phyloP scores from a whole-genome alignment of 108 stramenopile genomes.

The Seminavis robusta region DNA sequence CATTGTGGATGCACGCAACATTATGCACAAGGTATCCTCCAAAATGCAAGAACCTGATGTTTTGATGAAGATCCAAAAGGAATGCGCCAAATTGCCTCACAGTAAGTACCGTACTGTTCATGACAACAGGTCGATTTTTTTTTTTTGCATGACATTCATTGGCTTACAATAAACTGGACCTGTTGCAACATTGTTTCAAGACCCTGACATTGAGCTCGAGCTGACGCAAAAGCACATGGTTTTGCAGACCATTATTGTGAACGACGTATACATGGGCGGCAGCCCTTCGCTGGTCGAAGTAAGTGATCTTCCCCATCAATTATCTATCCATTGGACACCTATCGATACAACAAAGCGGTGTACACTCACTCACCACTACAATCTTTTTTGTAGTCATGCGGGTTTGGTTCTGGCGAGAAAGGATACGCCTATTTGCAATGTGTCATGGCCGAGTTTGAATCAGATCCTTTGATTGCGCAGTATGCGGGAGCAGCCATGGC shows the following conservation, averaged over 20 bases:
- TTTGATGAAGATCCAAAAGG: slow-evolving; percentile 54
- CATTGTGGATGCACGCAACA: slow-evolving; percentile 77
- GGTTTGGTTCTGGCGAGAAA: slow-evolving; percentile 67
- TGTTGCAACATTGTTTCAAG: neutral
- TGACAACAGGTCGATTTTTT: neutral
- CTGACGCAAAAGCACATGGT: slow-evolving; percentile 69
- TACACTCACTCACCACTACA: no score
- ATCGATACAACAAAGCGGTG: no score
- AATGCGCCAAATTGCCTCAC: slow-evolving; percentile 30
- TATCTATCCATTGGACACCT: no score
- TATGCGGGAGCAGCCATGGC: slow-evolving; percentile 79
- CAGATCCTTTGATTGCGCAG: slow-evolving; percentile 79
- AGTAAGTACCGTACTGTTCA: neutral
- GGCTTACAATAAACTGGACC: neutral
- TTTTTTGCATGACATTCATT: neutral
- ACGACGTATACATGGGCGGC: slow-evolving; percentile 75
- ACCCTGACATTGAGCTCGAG: slow-evolving; percentile 54
- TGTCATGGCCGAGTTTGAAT: slow-evolving; percentile 82
- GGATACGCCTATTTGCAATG: slow-evolving; percentile 84
- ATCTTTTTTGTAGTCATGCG: no score
- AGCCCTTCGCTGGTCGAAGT: slow-evolving; percentile 53
- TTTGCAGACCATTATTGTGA: slow-evolving; percentile 71
- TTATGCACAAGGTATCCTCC: slow-evolving; percentile 78
- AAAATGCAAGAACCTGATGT: slow-evolving; percentile 61
- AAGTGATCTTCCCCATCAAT: no score